Percentiles rank a stretch among this genome's conserved stretches.
phyloP scores from a whole-genome alignment of 257 asterid genomes.

The Salvia splendens region DNA sequence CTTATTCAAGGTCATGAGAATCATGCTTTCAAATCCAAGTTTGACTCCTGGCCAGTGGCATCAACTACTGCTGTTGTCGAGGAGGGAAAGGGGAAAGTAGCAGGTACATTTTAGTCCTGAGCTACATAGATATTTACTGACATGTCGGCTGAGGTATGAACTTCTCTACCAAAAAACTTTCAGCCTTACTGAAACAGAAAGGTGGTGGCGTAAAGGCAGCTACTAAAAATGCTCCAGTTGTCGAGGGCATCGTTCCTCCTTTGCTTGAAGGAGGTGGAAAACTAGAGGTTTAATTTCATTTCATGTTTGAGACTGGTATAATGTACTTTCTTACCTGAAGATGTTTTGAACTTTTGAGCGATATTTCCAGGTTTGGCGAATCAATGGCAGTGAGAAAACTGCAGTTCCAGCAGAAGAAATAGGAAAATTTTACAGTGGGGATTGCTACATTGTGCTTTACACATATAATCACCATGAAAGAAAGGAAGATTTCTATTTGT shows the following conservation, averaged over 20 bases:
- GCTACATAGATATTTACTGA: constrained; percentile 20
- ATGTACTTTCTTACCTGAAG: constrained; percentile 8
- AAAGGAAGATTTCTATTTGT: constrained; percentile 88
- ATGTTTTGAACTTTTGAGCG: constrained; percentile 14
- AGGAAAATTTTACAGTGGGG: constrained; percentile 95
- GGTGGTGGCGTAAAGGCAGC: constrained; percentile 82
- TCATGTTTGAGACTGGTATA: constrained; percentile 1
- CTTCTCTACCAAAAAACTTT: constrained; percentile 27
- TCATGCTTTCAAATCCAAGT: constrained; percentile 84
- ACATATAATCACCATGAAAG: constrained; percentile 81
- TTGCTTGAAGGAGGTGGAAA: constrained; percentile 92
- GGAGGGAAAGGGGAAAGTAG: constrained; percentile 98
- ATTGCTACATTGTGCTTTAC: constrained; percentile 88
- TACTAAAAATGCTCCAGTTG: constrained; percentile 69
- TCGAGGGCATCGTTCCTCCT: constrained; percentile 83
- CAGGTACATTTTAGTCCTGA: constrained; percentile 56
- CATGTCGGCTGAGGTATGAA: constrained; percentile 23
- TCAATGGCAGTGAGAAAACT: constrained; percentile 71
- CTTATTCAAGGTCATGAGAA: constrained; percentile 95
- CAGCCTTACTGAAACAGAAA: constrained; percentile 95
- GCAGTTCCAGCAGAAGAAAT: constrained; percentile 72
- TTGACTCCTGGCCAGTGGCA: constrained; percentile 91
- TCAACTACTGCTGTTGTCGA: constrained; percentile 75
- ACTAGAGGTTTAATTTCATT: constrained; percentile 57
- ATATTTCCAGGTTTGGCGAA: constrained; percentile 79